Evolutionary conservation across 371 early-diverging fungal species (phyloP), one percentile per base, ranked within the genome.

Genomic region (Dinochytrium kinnereticum): DNA sequence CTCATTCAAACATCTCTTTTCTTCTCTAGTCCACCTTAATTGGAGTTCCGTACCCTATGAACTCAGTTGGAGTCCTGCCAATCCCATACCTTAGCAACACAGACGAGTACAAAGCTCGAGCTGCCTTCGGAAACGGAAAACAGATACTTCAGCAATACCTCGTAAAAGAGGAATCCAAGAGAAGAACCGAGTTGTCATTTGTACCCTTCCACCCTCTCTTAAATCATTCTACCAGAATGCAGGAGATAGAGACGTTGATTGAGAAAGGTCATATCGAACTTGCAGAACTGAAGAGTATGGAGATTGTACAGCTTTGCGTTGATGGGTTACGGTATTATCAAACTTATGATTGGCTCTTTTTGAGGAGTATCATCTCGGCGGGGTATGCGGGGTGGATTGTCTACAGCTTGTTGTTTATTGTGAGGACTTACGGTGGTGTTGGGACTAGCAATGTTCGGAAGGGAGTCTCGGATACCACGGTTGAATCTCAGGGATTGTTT

Each of bases 361-460:
- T 98, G 68, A 88, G 95, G 64, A 82, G 93, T 0, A 84, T 95
- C 0, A 90, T 98, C 39, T 90, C 94, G 7, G 79, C 85, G 26
- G 98, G 98, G n/a, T 98, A 95, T 78, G 67, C 94, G 28, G 96
- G 96, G 34, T 97, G 98, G 96, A 95, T 97, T 73, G 71, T 86
- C 0, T 95, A 90, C 80, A 92, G 94, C 71, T 78, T 93, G 68
- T 82, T 91, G 53, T 94, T 90, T 79, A 91, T 94, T 15, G 69
- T 91, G 33, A 81, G 85, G 51, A 76, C 80, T 36, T 88, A 86
- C 71, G 73, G 59, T 2, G 51, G 64, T 3, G 5, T 59, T 28
- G n/a, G n/a, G n/a, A n/a, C n/a, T n/a, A n/a, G n/a, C n/a, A n/a
- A n/a, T n/a, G n/a, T n/a, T n/a, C n/a, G n/a, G n/a, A n/a, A n/a